Percentiles rank a stretch among this genome's conserved stretches.
These are phyloP conservation scores for Larix kaempferi DNA, from an alignment of 75 land plant species.

Conservation along the genomic window DNA sequence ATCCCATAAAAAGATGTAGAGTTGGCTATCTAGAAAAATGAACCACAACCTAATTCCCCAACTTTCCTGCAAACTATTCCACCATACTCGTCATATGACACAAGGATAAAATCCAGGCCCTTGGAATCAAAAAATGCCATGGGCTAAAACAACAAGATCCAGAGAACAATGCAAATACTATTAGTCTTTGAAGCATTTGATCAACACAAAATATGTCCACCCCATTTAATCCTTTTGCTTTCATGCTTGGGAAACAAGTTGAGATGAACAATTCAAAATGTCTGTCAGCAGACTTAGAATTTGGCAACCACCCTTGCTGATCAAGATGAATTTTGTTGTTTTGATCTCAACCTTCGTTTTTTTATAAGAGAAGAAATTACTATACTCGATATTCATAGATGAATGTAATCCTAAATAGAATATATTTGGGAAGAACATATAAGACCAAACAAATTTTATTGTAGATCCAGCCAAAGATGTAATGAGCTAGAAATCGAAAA, in stretches of 20 bases:
- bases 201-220: neutral
- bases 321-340: neutral
- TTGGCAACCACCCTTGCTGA: neutral
- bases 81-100: conserved; percentile 78
- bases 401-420: no score
- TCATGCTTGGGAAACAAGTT: neutral
- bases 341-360: neutral
- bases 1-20: conserved; percentile 28
- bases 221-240: neutral
- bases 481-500: no score
- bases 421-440: no score
- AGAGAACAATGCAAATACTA: neutral
- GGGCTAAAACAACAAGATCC: conserved; percentile 14
- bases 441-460: no score
- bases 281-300: neutral
- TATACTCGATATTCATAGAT: no score
- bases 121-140: conserved; percentile 72
- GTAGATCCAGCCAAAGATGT: no score
- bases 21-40: conserved; percentile 72
- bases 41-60: conserved; percentile 44
- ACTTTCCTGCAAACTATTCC: conserved; percentile 74
- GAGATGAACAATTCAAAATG: neutral
- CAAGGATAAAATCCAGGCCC: conserved; percentile 68
- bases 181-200: neutral
- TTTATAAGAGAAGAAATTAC: no score